A percentile compares a stretch with the other conserved stretches of the same genome.
Evolutionary conservation across 1,284 basidiomycete species (phyloP).

Genomic region (Bjerkandera adusta): DNA sequence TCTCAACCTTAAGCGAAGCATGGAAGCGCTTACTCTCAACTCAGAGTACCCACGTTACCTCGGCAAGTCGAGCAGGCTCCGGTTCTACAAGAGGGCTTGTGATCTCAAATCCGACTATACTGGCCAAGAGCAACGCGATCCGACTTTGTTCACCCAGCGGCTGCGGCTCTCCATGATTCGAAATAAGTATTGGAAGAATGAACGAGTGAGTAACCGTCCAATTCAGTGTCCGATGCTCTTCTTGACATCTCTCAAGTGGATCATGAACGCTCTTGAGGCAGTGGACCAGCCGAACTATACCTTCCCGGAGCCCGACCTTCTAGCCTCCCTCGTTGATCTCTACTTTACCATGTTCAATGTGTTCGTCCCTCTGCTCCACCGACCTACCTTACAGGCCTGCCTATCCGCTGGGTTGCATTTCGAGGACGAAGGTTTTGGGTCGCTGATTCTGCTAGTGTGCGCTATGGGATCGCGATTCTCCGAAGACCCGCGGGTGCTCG

Average conservation of each 20-base stretch:
- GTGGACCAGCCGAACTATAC: constrained; percentile 48
- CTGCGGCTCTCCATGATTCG: not conserved
- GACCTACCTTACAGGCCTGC: constrained; percentile 65
- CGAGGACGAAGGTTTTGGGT: constrained; percentile 63
- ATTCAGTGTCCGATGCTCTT: constrained; percentile 30
- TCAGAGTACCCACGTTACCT: constrained; percentile 8
- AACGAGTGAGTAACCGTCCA: constrained; percentile 3
- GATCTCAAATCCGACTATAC: constrained; percentile 7
- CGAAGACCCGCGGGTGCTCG: constrained; percentile 63
- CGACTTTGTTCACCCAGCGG: not conserved
- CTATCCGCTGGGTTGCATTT: constrained; percentile 56
- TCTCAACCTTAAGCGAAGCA: constrained; percentile 9
- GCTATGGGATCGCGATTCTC: constrained; percentile 71
- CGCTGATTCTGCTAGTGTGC: constrained; percentile 73
- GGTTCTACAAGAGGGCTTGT: constrained; percentile 13
- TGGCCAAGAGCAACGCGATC: constrained; percentile 2
- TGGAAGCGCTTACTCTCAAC: constrained; percentile 9
- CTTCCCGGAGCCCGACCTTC: constrained; percentile 39
- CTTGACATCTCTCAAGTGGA: constrained; percentile 12
- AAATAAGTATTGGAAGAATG: not conserved
- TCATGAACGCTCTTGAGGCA: constrained; percentile 19
- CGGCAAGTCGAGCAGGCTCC: constrained; percentile 14
- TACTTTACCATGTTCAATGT: constrained; percentile 68
- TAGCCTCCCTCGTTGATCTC: constrained; percentile 52
- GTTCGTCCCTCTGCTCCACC: constrained; percentile 73